Conservation (phyloP, 495 filamentous ascomycete species). For the Annulohypoxylon bovei region DNA sequence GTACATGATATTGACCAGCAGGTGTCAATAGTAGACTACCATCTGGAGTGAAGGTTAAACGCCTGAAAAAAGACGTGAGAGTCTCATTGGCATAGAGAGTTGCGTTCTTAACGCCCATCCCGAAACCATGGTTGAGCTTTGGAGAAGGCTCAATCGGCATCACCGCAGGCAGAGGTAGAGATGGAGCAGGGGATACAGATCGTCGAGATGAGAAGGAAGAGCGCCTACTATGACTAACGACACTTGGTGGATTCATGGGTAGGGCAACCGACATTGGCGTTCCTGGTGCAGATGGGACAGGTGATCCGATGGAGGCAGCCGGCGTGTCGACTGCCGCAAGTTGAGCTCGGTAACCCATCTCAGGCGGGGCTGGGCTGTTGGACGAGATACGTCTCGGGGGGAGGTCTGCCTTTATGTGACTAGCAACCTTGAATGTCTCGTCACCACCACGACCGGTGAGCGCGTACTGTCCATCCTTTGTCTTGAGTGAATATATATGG, state of each 20-base stretch:
- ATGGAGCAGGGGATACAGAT: constrained; percentile 95
- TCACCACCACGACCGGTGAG: constrained; percentile 63
- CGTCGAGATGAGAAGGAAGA: constrained; percentile 96
- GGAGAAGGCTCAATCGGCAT: constrained; percentile 83
- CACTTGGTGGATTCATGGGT: constrained; percentile 94
- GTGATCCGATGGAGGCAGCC: constrained; percentile 74
- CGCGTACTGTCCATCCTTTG: constrained; percentile 95
- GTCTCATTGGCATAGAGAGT: constrained; percentile 98
- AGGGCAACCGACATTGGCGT: constrained; percentile 89
- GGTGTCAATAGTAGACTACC: constrained; percentile 96
- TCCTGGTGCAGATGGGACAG: constrained; percentile 90
- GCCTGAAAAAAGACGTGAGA: constrained; percentile 94
- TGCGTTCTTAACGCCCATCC: constrained; percentile 79
- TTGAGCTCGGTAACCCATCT: constrained; percentile 68
- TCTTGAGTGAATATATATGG: constrained; percentile 95
- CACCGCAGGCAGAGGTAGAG: constrained; percentile 93
- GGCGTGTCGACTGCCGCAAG: constrained; percentile 65
- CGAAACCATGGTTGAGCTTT: constrained; percentile 69
- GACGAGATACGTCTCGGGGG: constrained; percentile 89
- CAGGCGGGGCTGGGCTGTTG: constrained; percentile 91
- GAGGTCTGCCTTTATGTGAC: constrained; percentile 84
- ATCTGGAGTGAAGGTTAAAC: constrained; percentile 93
- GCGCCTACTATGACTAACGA: constrained; percentile 87
- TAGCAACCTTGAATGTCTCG: constrained; percentile 59
- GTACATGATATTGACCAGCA: constrained; percentile 92